These are phyloP conservation scores for Alloteropsis semialata DNA, from an alignment of 176 grass and related monocot species.

Conservation along the genomic window DNA sequence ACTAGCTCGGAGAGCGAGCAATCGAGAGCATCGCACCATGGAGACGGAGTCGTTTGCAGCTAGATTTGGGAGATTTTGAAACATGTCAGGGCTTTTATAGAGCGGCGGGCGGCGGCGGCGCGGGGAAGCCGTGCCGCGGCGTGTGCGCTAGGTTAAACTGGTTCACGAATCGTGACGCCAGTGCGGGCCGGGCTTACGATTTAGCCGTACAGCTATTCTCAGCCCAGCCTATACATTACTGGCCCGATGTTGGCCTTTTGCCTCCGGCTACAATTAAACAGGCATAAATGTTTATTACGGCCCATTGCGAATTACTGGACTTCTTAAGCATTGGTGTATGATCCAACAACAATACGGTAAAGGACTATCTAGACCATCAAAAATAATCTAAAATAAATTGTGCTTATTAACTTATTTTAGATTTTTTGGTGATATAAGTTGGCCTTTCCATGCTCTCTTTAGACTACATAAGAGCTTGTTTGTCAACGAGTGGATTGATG, in stretches of 20 bases:
- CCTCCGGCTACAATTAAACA: no score
- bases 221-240: background rate
- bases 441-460: no score
- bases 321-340: background rate
- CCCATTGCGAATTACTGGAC: background rate
- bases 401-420: no score
- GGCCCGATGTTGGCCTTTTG: no score
- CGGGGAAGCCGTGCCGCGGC: background rate
- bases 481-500: no score
- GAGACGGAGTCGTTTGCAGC: background rate
- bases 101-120: slow-evolving; percentile 2
- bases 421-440: no score
- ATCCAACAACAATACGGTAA: no score
- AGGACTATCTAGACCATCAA: no score
- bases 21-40: background rate
- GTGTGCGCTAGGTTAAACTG: slow-evolving; percentile 1
- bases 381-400: no score
- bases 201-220: background rate
- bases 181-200: background rate
- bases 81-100: background rate
- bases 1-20: background rate
- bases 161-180: no score
- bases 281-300: background rate
- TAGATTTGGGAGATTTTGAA: background rate
- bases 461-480: no score